These are phyloP conservation scores for Eutrema heterophyllum DNA, from an alignment of 345 rosid species.

Conservation along the genomic window DNA sequence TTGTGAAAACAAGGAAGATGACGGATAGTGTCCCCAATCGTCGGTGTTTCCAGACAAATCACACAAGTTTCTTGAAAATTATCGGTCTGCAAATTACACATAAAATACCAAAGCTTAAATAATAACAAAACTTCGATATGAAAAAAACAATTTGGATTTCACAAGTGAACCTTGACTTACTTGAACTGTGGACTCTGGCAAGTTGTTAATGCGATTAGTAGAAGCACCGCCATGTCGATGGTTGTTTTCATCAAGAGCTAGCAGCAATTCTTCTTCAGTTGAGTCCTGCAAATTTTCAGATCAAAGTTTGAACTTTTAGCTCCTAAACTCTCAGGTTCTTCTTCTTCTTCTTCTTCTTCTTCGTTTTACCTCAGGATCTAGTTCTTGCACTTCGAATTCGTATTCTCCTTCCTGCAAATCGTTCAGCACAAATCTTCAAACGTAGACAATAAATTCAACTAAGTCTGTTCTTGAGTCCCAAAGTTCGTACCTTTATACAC, in stretches of 20 bases:
- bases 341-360: too few relatives aligned
- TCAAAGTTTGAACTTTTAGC: too few relatives aligned
- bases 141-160: neutral
- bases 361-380: too few relatives aligned
- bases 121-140: neutral
- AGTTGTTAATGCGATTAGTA: constrained; percentile 55
- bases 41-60: constrained; percentile 77
- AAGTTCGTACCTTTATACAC: too few relatives aligned
- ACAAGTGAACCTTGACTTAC: constrained; percentile 26
- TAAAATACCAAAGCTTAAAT: neutral
- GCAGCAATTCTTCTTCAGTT: constrained; percentile 87
- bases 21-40: constrained; percentile 71
- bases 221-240: constrained; percentile 62
- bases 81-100: constrained; percentile 43
- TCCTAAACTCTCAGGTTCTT: too few relatives aligned
- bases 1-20: constrained; percentile 98
- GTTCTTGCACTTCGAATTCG: too few relatives aligned
- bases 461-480: too few relatives aligned
- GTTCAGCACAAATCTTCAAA: too few relatives aligned
- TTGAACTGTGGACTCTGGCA: constrained; percentile 77
- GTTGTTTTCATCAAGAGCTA: constrained; percentile 81
- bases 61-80: constrained; percentile 70
- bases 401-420: too few relatives aligned
- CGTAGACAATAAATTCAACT: too few relatives aligned
- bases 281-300: too few relatives aligned